A percentile compares a stretch with the other conserved stretches of the same genome.
Conservation (phyloP, 192 early-diverging fungal species). For the Entomortierella lignicola region DNA sequence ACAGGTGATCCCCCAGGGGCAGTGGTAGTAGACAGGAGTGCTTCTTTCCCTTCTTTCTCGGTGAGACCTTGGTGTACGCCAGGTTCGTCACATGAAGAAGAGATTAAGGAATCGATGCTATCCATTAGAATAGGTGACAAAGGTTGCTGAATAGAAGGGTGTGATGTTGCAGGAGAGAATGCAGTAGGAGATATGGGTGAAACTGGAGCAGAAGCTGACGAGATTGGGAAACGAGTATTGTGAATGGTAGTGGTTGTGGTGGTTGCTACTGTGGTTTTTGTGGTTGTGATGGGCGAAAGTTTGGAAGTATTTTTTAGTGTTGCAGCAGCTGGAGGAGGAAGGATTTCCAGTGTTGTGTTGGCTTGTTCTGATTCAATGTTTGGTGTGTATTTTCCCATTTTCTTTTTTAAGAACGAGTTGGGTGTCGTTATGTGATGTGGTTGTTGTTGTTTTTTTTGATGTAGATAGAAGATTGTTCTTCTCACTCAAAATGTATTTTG, state of each 20-base stretch:
- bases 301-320: conserved; percentile 7
- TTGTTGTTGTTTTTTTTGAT: conserved; percentile 15
- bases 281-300: conserved; percentile 6
- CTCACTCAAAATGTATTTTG: too few relatives aligned
- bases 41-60: background rate
- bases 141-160: conserved; percentile 2
- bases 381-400: background rate
- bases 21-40: background rate
- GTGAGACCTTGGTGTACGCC: background rate
- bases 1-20: background rate
- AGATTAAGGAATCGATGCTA: background rate
- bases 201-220: background rate
- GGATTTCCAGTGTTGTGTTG: too few relatives aligned
- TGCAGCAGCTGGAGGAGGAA: background rate
- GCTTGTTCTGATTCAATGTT: background rate
- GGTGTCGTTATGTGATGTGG: background rate
- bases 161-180: conserved; percentile 9
- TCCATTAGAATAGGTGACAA: conserved; percentile 5
- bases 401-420: too few relatives aligned
- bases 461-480: background rate
- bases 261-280: conserved; percentile 3
- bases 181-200: conserved; percentile 8
- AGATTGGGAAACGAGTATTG: conserved; percentile 1
- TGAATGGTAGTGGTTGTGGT: background rate
- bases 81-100: background rate